Evolutionary conservation across 2,329 filamentous ascomycete species (phyloP).

Genomic region (Penicillium sp.): DNA sequence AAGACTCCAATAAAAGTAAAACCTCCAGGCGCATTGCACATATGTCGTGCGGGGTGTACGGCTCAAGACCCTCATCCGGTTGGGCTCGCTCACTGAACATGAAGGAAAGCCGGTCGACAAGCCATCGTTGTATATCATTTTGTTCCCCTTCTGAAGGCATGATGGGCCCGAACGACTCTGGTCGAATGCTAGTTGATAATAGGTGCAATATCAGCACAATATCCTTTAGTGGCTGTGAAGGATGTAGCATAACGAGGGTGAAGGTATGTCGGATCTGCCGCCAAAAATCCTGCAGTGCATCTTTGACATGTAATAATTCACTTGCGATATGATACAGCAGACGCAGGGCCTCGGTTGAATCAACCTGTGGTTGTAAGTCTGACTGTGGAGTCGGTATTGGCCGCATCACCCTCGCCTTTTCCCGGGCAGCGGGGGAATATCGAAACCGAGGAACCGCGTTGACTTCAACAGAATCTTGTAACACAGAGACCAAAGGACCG

Average conservation of each 20-base stretch:
- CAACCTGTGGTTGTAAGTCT: constrained; percentile 50
- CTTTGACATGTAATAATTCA: constrained; percentile 46
- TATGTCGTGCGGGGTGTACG: constrained; percentile 41
- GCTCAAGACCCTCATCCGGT: constrained; percentile 44
- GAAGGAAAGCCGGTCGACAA: constrained; percentile 59
- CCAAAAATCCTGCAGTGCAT: constrained; percentile 55
- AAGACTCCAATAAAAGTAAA: constrained; percentile 43
- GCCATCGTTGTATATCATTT: constrained; percentile 44
- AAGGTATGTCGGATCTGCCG: constrained; percentile 57
- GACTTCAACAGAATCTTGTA: constrained; percentile 52
- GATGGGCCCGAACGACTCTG: constrained; percentile 58
- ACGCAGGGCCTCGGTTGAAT: constrained; percentile 56
- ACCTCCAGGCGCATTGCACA: constrained; percentile 47
- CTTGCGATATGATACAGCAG: constrained; percentile 56
- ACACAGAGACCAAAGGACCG: constrained; percentile 38
- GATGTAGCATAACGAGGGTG: constrained; percentile 60
- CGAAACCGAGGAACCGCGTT: constrained; percentile 56
- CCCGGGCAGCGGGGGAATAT: constrained; percentile 44
- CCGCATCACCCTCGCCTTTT: constrained; percentile 40
- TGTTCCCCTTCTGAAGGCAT: constrained; percentile 40
- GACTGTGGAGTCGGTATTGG: constrained; percentile 38
- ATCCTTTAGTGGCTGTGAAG: constrained; percentile 57
- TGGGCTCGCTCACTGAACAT: constrained; percentile 57
- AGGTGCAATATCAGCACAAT: constrained; percentile 57
- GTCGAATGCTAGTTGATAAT: constrained; percentile 56